Percentiles rank a stretch among this genome's conserved stretches.
phyloP scores from a whole-genome alignment of 1,284 basidiomycete species.

The Serendipita sp. region DNA sequence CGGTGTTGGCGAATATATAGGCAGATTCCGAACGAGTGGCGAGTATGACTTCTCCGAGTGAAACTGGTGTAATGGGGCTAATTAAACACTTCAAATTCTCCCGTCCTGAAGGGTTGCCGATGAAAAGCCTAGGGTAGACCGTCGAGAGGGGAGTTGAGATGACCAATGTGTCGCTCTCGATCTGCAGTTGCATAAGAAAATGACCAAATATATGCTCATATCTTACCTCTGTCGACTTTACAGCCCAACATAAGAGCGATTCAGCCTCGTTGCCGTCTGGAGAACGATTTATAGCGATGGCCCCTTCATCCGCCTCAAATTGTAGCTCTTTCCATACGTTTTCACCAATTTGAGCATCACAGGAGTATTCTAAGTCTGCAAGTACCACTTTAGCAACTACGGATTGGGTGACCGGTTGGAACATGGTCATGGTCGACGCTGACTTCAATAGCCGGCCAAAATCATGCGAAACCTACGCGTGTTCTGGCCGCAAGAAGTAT shows the following conservation, averaged over 20 bases:
- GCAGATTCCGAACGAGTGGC: not conserved
- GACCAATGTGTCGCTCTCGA: not conserved
- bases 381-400: no score
- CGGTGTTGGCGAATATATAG: not conserved
- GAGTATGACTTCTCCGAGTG: not conserved
- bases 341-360: no score
- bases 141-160: not conserved
- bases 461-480: not conserved
- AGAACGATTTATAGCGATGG: not conserved
- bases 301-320: not conserved
- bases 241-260: not conserved
- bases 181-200: not conserved
- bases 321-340: not conserved
- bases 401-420: no score
- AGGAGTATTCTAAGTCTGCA: no score
- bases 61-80: not conserved
- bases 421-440: not conserved
- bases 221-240: not conserved
- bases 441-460: not conserved
- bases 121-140: not conserved
- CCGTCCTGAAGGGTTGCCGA: not conserved
- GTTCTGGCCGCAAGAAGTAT: not conserved
- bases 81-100: not conserved
- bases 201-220: not conserved
- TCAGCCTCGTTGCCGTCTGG: not conserved